Conservation (phyloP, 1,284 basidiomycete genomes). For the Meira nashicola region DNA sequence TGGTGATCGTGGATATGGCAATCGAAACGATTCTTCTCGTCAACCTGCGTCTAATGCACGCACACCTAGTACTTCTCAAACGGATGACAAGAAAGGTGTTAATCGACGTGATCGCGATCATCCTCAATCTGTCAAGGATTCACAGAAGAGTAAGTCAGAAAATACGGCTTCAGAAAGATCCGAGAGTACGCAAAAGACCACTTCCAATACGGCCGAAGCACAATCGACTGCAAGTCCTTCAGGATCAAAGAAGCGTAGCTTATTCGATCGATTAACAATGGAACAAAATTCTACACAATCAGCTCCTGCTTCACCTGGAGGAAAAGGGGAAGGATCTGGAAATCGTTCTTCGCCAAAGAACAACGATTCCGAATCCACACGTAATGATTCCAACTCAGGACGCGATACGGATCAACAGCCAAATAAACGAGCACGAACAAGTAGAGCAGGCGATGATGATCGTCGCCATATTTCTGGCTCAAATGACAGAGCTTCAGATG, state of each 20-base stretch:
- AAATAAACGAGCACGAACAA: not conserved
- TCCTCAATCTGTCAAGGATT: not conserved
- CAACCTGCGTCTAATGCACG: not conserved
- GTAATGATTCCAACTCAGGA: not conserved
- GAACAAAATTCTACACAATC: not conserved
- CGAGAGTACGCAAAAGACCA: not conserved
- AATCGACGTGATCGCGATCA: conserved; percentile 1
- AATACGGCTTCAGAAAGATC: not conserved
- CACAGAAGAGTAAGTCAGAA: not conserved
- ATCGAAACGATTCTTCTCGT: not conserved
- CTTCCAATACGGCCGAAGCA: not conserved
- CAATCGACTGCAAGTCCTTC: not conserved
- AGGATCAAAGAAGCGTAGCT: not conserved
- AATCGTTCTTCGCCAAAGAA: not conserved
- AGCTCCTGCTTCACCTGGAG: not conserved
- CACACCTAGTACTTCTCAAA: not conserved
- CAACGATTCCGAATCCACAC: not conserved
- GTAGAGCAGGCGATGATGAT: not conserved
- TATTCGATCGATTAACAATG: not conserved
- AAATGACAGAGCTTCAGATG: too few relatives aligned
- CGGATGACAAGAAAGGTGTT: not conserved
- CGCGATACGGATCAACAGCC: not conserved
- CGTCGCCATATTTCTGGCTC: too few relatives aligned
- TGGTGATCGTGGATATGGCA: not conserved
- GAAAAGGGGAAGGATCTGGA: not conserved